phyloP scores from a whole-genome alignment of 1,284 basidiomycete species.

The Phellopilus nigrolimitatus region DNA sequence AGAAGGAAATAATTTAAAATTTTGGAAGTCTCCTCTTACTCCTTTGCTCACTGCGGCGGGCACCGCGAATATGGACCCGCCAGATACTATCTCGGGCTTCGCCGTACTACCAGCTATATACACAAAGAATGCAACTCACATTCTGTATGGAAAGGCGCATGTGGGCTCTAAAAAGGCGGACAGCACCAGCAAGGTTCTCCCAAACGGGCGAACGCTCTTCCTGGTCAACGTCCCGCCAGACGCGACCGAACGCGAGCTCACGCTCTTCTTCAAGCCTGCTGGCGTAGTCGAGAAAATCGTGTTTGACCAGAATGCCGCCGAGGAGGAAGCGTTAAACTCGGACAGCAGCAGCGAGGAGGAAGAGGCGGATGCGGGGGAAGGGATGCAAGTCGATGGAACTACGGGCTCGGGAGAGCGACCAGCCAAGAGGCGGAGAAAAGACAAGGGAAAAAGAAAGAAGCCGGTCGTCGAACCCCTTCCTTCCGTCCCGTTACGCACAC shows the following conservation, averaged over 20 bases:
- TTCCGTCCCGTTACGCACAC: slow-evolving; percentile 43
- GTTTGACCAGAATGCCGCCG: slow-evolving; percentile 45
- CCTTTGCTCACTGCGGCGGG: too few relatives aligned
- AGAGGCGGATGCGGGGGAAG: slow-evolving; percentile 25
- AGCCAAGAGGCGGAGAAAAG: slow-evolving; percentile 46
- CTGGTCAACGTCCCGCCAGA: slow-evolving; percentile 84
- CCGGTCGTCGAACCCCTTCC: slow-evolving; percentile 58
- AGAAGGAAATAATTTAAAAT: too few relatives aligned
- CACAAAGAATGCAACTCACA: slow-evolving; percentile 48
- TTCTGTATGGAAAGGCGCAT: slow-evolving; percentile 60
- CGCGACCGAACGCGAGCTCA: slow-evolving; percentile 72
- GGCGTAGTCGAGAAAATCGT: slow-evolving; percentile 75
- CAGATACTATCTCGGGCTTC: slow-evolving; percentile 45
- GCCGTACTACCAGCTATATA: slow-evolving; percentile 56
- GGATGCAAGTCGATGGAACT: slow-evolving; percentile 18
- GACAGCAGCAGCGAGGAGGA: slow-evolving; percentile 31
- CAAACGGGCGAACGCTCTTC: slow-evolving; percentile 75
- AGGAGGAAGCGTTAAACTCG: slow-evolving; percentile 21
- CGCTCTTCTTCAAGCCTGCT: slow-evolving; percentile 64
- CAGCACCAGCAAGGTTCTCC: slow-evolving; percentile 35
- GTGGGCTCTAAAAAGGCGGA: slow-evolving; percentile 26
- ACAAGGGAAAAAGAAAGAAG: slow-evolving; percentile 29
- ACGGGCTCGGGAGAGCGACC: slow-evolving; percentile 31
- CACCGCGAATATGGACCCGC: slow-evolving; percentile 19
- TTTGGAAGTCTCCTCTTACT: too few relatives aligned